These are phyloP conservation scores for Acer negundo DNA, from an alignment of 345 rosid species.

Conservation along the genomic window DNA sequence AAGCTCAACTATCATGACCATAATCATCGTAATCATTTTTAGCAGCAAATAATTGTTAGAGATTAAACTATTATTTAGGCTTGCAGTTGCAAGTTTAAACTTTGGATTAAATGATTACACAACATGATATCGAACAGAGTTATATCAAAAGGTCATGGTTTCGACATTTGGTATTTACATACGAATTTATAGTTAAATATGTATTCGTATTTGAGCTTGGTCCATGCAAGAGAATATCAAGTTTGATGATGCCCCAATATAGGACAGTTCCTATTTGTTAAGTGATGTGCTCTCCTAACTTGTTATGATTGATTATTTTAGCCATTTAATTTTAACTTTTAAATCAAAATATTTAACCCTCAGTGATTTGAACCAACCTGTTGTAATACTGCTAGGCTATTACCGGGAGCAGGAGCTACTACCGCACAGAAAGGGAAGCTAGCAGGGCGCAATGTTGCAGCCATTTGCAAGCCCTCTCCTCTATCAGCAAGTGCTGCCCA, in stretches of 20 bases:
- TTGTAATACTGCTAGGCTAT: constrained; percentile 49
- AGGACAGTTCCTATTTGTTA: neutral
- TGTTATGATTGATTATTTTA: neutral
- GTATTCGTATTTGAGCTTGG: neutral
- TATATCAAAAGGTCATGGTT: neutral
- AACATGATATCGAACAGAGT: neutral
- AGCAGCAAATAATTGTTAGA: neutral
- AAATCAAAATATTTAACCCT: neutral
- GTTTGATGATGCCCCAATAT: neutral
- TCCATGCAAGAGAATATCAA: neutral
- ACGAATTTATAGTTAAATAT: too few species aligned
- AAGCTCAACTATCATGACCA: neutral
- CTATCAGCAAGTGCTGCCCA: constrained; percentile 54
- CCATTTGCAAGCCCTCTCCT: constrained; percentile 58
- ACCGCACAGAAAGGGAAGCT: constrained; percentile 61
- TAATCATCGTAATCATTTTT: neutral
- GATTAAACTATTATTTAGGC: neutral
- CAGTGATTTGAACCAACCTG: constrained; percentile 41
- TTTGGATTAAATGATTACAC: neutral
- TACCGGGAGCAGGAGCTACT: constrained; percentile 48
- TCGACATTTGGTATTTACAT: neutral
- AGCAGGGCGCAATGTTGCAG: constrained; percentile 35
- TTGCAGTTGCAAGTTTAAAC: neutral
- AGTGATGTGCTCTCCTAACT: neutral
- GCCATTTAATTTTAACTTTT: too few species aligned